phyloP scores from a whole-genome alignment of 441 rosid species.

The Pelargonium citronellum region DNA sequence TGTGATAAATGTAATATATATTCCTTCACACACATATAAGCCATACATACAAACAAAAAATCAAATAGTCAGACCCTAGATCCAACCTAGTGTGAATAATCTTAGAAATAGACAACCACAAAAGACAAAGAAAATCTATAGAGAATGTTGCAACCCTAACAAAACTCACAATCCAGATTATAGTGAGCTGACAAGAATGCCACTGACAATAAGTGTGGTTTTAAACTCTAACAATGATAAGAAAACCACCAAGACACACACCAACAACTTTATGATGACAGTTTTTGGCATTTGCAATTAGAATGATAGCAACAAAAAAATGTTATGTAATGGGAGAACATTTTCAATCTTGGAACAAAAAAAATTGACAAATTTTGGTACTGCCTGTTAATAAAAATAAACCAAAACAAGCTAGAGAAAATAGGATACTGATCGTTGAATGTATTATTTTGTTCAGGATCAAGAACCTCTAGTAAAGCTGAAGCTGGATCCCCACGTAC shows the following conservation, averaged over 20 bases:
- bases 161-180: background rate
- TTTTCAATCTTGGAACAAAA: background rate
- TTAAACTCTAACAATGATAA: background rate
- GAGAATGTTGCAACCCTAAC: background rate
- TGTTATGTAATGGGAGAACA: background rate
- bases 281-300: background rate
- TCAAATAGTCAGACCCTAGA: background rate
- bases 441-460: conserved; percentile 89
- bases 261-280: background rate
- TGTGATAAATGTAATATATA: background rate
- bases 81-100: background rate
- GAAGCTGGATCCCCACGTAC: conserved; percentile 99
- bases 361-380: background rate
- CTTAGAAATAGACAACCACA: background rate
- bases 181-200: background rate
- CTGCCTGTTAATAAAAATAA: conserved; percentile 6
- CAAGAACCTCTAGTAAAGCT: conserved; percentile 97
- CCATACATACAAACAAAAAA: background rate
- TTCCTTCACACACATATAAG: background rate
- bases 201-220: background rate
- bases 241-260: background rate
- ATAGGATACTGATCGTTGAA: conserved; percentile 98
- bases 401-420: conserved; percentile 14
- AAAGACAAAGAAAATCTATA: background rate
- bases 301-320: too few species aligned